phyloP scores from a whole-genome alignment of 2,329 filamentous ascomycete genomes.

The Zymoseptoria tritici region DNA sequence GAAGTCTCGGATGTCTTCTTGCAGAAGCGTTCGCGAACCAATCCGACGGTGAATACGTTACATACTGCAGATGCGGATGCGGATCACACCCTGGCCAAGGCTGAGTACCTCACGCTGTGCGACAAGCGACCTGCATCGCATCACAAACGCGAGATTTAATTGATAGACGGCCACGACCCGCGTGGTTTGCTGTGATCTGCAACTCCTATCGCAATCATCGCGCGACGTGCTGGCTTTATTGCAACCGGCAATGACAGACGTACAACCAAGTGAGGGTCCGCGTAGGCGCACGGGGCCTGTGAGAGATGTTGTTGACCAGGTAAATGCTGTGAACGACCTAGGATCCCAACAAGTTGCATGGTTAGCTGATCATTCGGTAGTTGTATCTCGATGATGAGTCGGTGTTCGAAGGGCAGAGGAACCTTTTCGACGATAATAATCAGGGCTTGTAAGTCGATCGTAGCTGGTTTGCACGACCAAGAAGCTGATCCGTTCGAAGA shows the following conservation, averaged over 20 bases:
- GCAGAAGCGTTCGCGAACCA: neutral
- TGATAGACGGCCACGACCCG: neutral
- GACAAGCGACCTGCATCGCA: neutral
- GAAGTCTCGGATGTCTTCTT: neutral
- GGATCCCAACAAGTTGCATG: neutral
- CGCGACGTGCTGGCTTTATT: neutral
- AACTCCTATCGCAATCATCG: neutral
- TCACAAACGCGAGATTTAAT: neutral
- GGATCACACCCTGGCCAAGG: neutral
- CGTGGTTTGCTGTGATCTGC: neutral
- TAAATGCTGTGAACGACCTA: neutral
- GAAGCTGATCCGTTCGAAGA: slow-evolving; percentile 1
- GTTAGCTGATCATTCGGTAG: neutral
- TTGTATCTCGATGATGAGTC: neutral
- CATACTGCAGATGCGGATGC: neutral
- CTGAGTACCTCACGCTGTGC: neutral
- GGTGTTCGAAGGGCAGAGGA: neutral
- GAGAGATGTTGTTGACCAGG: neutral
- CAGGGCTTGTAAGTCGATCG: slow-evolving; percentile 8
- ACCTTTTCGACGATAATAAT: slow-evolving; percentile 13
- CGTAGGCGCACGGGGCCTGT: neutral
- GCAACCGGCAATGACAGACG: neutral
- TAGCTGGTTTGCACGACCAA: neutral
- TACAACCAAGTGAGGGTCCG: neutral
- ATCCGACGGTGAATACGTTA: neutral